Base-by-base conservation (phyloP, 441 rosid genomes). In the Pelargonium myrrhifolium region DNA sequence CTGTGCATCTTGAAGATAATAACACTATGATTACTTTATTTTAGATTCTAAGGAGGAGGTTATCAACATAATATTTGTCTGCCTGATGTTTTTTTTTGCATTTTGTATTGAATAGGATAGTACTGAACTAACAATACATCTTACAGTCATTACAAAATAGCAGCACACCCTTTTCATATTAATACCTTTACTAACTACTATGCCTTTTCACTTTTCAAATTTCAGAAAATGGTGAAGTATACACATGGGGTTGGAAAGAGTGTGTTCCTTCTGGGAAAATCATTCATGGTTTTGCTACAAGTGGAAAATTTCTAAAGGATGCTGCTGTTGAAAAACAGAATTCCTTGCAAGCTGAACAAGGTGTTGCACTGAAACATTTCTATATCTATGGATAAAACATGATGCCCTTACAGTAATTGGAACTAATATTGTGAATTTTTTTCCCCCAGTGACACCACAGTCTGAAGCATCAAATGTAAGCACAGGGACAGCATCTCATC, bases 241-340 rank as follows among this genome's bases (percentile, higher is more conserved):
- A 83, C 70, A 92, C 99, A 15, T 94, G 99, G 99, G 99, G 99
- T 43, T 94, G 99, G 99, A 90, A 83, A 74, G 98, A 94, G 78
- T 94, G 99, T 76, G 80, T 94, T 78, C 98, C 99, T 22, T 82
- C 99, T 3, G 99, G 97, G 68, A 88, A 84, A 65, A 76, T 88
- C 58, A 51, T 51, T 10, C 58, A 51, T 51, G 22, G 58, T 17
- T 51, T 51, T 17, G 31, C 31, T 28, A 28, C 31, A 28, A 28
- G 31, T 28, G 31, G 31, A 28, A 28, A 28, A 3, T 28, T 28
- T 28, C 39, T 81, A 28, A 88, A 80, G 9, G 89, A 82, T 72
- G 90, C 82, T 70, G 80, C 62, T 9, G 40, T 67, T 70, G 91
- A 84, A 74, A 87, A 82, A 76, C 90, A 83, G 42, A 83, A 74